Evolutionary conservation across 495 filamentous ascomycete genomes (phyloP), one percentile per base, ranked within the genome.

Genomic region (Paragyromitra xinjiangensis): DNA sequence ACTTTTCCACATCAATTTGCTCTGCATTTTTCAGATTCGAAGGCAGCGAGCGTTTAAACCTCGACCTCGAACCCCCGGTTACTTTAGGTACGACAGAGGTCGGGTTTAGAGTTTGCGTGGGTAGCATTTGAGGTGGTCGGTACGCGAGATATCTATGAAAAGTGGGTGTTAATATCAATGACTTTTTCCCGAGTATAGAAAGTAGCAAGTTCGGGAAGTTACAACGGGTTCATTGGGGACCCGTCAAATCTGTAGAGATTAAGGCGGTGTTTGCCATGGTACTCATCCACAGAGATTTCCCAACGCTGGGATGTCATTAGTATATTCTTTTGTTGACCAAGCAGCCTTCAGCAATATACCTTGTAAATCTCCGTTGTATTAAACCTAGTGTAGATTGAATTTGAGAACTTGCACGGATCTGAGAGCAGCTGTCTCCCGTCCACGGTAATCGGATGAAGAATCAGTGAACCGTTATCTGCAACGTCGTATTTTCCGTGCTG

Each of bases 371-470:
- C 92, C 0, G 88, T 87, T 80, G 89, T 87, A 73, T 92, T 91
- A 80, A 91, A 94, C 68, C 91, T 86, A 2, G 89, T 91, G 81
- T 92, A 93, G 9, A 87, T 82, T 0, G 86, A 85, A 55, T 83
- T 85, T 0, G 84, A 69, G 63, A 87, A 84, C 12, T 82, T 78
- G 83, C 92, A 94, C 19, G 92, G 91, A 67, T 91, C 85, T 5
- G 92, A 93, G 45, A 89, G 83, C 5, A 94, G 83, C 82, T 94
- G 91, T 58, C 92, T 87, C 14, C 92, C 92, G 82, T 94, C 92
- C 2, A 90, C 88, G 14, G 84, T 85, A 67, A 93, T 89, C 0
- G 92, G 92, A 0, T 82, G 86, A 55, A 94, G 84, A 11, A 82
- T 83, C 39, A 94, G 83, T 8, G 89, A 90, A 42, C 89, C 88